These are phyloP conservation scores for Funneliformis caledonium DNA, from an alignment of 371 early-diverging fungal species.

Conservation along the genomic window DNA sequence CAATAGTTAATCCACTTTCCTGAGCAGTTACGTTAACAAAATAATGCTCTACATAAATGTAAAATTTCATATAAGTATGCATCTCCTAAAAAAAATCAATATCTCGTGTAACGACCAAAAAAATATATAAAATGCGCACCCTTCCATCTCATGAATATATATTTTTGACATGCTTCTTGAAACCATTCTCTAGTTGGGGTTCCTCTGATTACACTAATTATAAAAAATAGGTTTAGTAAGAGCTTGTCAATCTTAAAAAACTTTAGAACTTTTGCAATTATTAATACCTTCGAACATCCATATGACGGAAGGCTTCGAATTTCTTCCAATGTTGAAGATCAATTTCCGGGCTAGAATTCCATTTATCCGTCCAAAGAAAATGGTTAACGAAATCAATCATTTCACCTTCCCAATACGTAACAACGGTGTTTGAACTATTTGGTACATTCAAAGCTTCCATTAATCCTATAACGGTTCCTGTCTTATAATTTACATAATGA, in stretches of 20 bases:
- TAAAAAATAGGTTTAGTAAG: background rate
- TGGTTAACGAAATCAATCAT: constrained; percentile 60
- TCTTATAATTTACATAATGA: constrained; percentile 55
- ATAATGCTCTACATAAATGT: constrained; percentile 49
- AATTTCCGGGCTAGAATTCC: constrained; percentile 50
- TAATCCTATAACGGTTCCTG: constrained; percentile 54
- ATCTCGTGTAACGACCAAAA: background rate
- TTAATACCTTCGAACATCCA: constrained; percentile 43
- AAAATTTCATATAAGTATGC: background rate
- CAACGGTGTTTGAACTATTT: constrained; percentile 50
- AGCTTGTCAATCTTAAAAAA: background rate
- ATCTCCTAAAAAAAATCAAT: constrained; percentile 46
- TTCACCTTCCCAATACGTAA: constrained; percentile 65
- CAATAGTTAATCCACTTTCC: constrained; percentile 60
- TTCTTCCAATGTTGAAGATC: constrained; percentile 59
- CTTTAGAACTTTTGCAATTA: background rate
- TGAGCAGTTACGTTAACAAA: constrained; percentile 58
- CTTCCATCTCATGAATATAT: constrained; percentile 69
- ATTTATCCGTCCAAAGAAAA: constrained; percentile 55
- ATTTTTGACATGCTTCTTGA: constrained; percentile 48
- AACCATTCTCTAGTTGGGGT: constrained; percentile 49
- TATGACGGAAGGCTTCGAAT: constrained; percentile 50
- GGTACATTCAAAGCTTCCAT: constrained; percentile 65
- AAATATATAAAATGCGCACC: constrained; percentile 44
- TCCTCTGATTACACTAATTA: constrained; percentile 41